Base-by-base conservation (phyloP, 371 early-diverging fungal genomes). In the Amoeboaphelidium protococcarum region DNA sequence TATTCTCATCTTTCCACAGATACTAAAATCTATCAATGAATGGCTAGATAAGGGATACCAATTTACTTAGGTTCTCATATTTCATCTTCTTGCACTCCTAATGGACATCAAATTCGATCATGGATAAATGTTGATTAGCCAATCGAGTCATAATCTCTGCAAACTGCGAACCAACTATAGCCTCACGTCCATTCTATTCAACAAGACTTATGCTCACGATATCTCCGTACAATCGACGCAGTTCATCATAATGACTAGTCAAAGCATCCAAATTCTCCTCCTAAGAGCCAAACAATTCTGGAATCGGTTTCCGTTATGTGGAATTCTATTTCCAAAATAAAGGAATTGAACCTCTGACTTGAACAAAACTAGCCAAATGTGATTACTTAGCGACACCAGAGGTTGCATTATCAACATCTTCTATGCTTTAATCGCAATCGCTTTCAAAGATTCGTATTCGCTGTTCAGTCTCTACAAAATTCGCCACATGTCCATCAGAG, bases 381-480 rank as follows among this genome's bases (percentile, higher is more conserved):
- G n/a, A n/a, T n/a, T n/a, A n/a, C n/a, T n/a, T n/a, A n/a, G n/a
- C n/a, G n/a, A n/a, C n/a, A n/a, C n/a, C n/a, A n/a, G n/a, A n/a
- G n/a, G n/a, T n/a, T n/a, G n/a, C n/a, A n/a, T n/a, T n/a, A n/a
- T n/a, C 16, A 31, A 31, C 16, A 31, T 31, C 37, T 16, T 31
- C 37, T 31, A 16, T 31, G 16, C 16, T 31, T 16, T 16, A 16
- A 10, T 31, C 37, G 6, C 37, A 6, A 10, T 31, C 10, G 6
- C 10, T 6, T 16, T 31, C 37, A 31, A 31, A 31, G 6, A 72
- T 53, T 1, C 90, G 65, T 42, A 92, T 58, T 16, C n/a, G n/a
- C 61, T 96, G 92, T 58, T 97, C 98, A 0, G 98, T 97, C 61
- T 99, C 99, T 2, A 92, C 95, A 67, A 73, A 89, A 61, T 98